phyloP scores from a whole-genome alignment of 306 rosid genomes.

The Prunus davidiana region DNA sequence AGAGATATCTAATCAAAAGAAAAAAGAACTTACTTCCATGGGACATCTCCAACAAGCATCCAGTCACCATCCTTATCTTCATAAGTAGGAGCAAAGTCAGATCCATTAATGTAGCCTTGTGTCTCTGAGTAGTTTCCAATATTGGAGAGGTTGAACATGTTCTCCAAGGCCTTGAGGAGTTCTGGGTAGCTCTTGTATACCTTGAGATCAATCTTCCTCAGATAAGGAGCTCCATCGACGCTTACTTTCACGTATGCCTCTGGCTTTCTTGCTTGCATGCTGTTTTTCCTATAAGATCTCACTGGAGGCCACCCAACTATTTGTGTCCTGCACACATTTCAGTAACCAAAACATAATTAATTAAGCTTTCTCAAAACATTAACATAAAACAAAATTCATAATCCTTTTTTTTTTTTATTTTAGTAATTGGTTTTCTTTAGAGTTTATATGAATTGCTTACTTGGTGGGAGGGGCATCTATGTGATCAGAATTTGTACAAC shows the following conservation, averaged over 20 bases:
- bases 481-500: constrained; percentile 14
- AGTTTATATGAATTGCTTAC: constrained; percentile 28
- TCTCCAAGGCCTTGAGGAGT: constrained; percentile 67
- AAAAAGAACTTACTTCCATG: constrained; percentile 61
- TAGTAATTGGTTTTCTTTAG: neutral
- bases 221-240: constrained; percentile 85
- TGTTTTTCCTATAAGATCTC: constrained; percentile 60
- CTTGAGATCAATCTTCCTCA: constrained; percentile 76
- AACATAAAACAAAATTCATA: neutral
- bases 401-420: too few species aligned
- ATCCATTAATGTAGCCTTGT: constrained; percentile 56
- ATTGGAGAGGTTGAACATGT: constrained; percentile 57
- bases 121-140: constrained; percentile 76
- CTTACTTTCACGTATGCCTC: constrained; percentile 70
- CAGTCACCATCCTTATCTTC: constrained; percentile 93
- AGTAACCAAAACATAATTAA: neutral
- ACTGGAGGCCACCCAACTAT: constrained; percentile 97
- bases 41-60: constrained; percentile 97
- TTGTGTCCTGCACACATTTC: constrained; percentile 49
- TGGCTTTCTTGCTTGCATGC: constrained; percentile 40
- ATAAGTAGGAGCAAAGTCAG: constrained; percentile 71
- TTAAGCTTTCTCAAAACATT: neutral
- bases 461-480: constrained; percentile 46
- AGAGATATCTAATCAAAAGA: neutral
- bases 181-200: constrained; percentile 61